Evolutionary conservation across 208 protist species (phyloP).

Genomic region (Giardia duodenalis): DNA sequence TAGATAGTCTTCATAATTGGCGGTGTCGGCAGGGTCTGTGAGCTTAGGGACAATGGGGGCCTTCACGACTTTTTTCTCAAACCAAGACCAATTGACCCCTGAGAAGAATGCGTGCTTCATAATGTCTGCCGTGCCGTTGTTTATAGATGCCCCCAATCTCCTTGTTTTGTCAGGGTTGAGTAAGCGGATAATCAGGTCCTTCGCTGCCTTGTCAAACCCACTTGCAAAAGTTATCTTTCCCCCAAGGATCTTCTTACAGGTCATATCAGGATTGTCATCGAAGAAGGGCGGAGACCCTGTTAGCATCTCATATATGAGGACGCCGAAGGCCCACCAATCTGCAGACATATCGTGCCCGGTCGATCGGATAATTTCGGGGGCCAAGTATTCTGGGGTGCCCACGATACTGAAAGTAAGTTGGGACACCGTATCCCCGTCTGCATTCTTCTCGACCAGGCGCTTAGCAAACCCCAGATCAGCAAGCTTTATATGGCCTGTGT

Average conservation of each 20-base stretch:
- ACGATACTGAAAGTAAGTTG: slow-evolving; percentile 51
- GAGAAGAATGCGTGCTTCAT: slow-evolving; percentile 81
- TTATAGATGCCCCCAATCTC: slow-evolving; percentile 12
- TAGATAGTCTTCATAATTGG: background rate
- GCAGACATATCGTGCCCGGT: slow-evolving; percentile 74
- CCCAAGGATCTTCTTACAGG: slow-evolving; percentile 71
- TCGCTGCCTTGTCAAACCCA: background rate
- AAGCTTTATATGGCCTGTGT: slow-evolving; percentile 32
- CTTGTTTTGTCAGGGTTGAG: slow-evolving; percentile 30
- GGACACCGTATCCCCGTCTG: background rate
- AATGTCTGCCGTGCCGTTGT: slow-evolving; percentile 60
- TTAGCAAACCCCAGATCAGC: slow-evolving; percentile 43
- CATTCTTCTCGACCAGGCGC: background rate
- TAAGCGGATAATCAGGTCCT: background rate
- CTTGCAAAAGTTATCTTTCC: slow-evolving; percentile 58
- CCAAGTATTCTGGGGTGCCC: slow-evolving; percentile 51
- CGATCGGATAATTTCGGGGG: slow-evolving; percentile 73
- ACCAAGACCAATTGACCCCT: slow-evolving; percentile 67
- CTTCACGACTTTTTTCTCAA: slow-evolving; percentile 39
- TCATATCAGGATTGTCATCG: slow-evolving; percentile 59
- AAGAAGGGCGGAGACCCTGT: slow-evolving; percentile 65
- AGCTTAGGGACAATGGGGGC: slow-evolving; percentile 52
- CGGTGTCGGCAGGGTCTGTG: background rate
- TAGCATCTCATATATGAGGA: slow-evolving; percentile 71
- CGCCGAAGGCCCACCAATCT: slow-evolving; percentile 84